Base-by-base conservation (phyloP, 192 early-diverging fungal species). In the Entomortierella chlamydospora region DNA sequence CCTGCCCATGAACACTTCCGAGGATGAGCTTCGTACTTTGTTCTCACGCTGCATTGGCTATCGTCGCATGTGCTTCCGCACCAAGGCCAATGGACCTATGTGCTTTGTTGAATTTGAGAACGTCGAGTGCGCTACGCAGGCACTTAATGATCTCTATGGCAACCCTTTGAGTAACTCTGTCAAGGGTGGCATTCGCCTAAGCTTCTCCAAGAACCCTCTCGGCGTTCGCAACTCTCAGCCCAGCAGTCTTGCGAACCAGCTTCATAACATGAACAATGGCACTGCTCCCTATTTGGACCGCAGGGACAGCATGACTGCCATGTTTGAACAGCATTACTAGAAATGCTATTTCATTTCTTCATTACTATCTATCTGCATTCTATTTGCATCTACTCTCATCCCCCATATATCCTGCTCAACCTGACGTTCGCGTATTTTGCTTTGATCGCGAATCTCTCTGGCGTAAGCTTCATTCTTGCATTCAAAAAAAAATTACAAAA, bases 31-130 rank as follows among this genome's bases (percentile, higher is more conserved):
- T 58, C 87, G 92, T 28, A 84, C 85, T 55, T 52, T 97, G 34
- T 99, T 99, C 84, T 84, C 84, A 8, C 70, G 83, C n/a, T 93
- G 94, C 60, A 83, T 87, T 11, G 97, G 97, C 1, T 99, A 93
- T 90, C 93, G 94, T 64, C 90, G 97, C 26, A 87, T 99, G 85
- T 93, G 90, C 56, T 98, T 93, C 88, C 88, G 92, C 39, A 87
- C 86, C 42, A 93, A 97, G 69, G 89, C 93, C 34, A 96, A 96
- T 72, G 97, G 97, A 0, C 97, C 96, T 17, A 98, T 99, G 94
- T 98, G 97, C 83, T 99, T 99, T 93, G 96, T 99, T 37, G 97
- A 99, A 88, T 99, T 99, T 92, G 97, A 98, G 58, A 93, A 92
- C 84, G 94, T 99, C 29, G 84, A 89, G 30, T 96, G 87, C 81